Evolutionary conservation across 352 stramenopile genomes (phyloP).

Genomic region (Pythium oligandrum): DNA sequence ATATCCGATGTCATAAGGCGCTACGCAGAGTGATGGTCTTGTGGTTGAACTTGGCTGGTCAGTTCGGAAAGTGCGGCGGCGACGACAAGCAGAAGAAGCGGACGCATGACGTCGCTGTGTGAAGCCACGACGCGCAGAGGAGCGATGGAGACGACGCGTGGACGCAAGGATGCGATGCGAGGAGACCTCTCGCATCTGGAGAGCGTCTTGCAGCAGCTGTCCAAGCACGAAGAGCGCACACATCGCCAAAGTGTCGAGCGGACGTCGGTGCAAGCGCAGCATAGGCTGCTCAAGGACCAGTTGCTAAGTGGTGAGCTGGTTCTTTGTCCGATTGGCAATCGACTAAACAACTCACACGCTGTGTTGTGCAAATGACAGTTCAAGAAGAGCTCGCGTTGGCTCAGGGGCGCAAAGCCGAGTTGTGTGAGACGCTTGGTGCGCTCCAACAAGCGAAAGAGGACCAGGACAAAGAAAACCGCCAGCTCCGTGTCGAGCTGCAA

Average conservation of each 20-base stretch:
- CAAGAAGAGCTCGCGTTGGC: conserved; percentile 49
- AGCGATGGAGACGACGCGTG: too few species aligned
- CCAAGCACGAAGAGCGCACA: conserved; percentile 38
- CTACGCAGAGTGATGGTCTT: too few species aligned
- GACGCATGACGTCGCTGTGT: too few species aligned
- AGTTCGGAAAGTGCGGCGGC: too few species aligned
- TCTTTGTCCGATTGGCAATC: background rate
- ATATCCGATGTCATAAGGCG: too few species aligned
- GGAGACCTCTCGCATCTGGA: conserved; percentile 42
- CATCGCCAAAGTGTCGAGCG: conserved; percentile 40
- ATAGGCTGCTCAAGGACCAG: conserved; percentile 56
- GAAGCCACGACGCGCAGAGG: too few species aligned
- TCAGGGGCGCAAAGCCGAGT: conserved; percentile 35
- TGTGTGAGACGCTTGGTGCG: conserved; percentile 56
- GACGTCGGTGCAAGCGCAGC: conserved; percentile 34
- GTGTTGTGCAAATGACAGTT: conserved; percentile 15
- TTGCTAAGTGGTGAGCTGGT: conserved; percentile 31
- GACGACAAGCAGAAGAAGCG: too few species aligned
- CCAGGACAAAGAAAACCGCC: conserved; percentile 34
- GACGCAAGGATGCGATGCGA: conserved; percentile 5
- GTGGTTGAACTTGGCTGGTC: too few species aligned
- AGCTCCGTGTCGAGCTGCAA: conserved; percentile 40
- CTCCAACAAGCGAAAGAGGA: conserved; percentile 45
- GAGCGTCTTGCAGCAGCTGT: conserved; percentile 48
- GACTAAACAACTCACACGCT: background rate